Evolutionary conservation across 495 filamentous ascomycete genomes (phyloP), one percentile per base, ranked within the genome.

Genomic region (Podospora anserina): DNA sequence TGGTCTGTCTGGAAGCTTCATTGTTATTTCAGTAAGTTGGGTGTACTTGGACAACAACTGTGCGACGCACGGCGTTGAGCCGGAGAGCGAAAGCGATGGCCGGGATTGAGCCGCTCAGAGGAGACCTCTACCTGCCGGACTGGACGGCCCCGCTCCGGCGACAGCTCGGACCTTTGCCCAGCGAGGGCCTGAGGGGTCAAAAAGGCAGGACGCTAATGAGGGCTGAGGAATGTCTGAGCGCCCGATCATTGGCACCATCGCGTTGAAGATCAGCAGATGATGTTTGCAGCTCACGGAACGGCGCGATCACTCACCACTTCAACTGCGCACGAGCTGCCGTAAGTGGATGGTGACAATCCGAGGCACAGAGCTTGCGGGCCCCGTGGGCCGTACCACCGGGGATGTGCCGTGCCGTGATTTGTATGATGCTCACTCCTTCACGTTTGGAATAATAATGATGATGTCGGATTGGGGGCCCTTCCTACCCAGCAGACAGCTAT

Each of bases 271-370:
- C 55, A 58, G n/a, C 55, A 26, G 55, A 20, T 20, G n/a, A n/a
- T 4, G 15, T 26, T 58, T 9, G 6, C n/a, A 58, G 18, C 9
- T 9, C n/a, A 58, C 1, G 4, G 23, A 58, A 20, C n/a, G 18
- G n/a, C 55, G n/a, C n/a, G 55, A 58, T 23, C n/a, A 26, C 9
- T 26, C 55, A n/a, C 20, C 55, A n/a, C 20, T 58, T 58, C 18
- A 16, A 5, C 15, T 58, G 55, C 23, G 55, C 55, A 58, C 55
- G 55, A 58, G 55, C 55, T 20, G 55, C 23, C 55, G 23, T 58
- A 9, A 58, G 55, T 26, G 23, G 55, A 58, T 58, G 55, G 55
- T 58, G n/a, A 58, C 55, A 58, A 58, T 26, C 55, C 23, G 55
- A 58, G 55, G 55, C 55, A 58, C 39, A 49, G 39, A 49, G 39